Percentiles rank a stretch among this genome's conserved stretches.
Evolutionary conservation across 192 early-diverging fungal genomes (phyloP).

Genomic region (Linnemannia exigua): DNA sequence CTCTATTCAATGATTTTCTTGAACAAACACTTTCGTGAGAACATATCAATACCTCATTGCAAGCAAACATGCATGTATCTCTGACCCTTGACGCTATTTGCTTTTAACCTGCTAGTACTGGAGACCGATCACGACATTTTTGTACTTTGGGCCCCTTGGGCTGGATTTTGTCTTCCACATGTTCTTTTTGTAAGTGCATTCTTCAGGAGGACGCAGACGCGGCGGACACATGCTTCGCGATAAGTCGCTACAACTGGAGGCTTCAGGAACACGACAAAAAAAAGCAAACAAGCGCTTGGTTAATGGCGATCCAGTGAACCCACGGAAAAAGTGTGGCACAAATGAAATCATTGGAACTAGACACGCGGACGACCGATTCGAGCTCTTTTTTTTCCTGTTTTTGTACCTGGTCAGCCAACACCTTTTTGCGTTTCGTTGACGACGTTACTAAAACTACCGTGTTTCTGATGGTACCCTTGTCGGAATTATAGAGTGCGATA

Average conservation of each 20-base stretch:
- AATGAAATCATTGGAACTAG: constrained; percentile 3
- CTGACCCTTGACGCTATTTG: not conserved
- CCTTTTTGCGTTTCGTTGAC: not conserved
- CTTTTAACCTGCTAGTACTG: constrained; percentile 78
- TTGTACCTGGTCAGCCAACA: not conserved
- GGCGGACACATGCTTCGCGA: not conserved
- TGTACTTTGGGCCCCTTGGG: constrained; percentile 93
- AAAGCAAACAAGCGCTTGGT: not conserved
- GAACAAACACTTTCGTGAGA: no score
- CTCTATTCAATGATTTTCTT: not conserved
- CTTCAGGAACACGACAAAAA: not conserved
- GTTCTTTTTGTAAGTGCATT: constrained; percentile 79
- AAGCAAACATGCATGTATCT: not conserved
- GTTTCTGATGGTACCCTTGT: not conserved
- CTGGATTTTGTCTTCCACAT: constrained; percentile 95
- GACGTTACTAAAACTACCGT: not conserved
- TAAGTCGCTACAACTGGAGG: not conserved
- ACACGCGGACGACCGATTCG: not conserved
- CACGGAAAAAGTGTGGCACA: not conserved
- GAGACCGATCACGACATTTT: constrained; percentile 92
- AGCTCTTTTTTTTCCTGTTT: not conserved
- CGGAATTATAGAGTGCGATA: constrained; percentile 75
- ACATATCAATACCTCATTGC: no score
- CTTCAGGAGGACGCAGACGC: not conserved
- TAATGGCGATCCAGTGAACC: not conserved